Conservation (phyloP, 805 yeast species). For the Yarrowia keelungensis region DNA sequence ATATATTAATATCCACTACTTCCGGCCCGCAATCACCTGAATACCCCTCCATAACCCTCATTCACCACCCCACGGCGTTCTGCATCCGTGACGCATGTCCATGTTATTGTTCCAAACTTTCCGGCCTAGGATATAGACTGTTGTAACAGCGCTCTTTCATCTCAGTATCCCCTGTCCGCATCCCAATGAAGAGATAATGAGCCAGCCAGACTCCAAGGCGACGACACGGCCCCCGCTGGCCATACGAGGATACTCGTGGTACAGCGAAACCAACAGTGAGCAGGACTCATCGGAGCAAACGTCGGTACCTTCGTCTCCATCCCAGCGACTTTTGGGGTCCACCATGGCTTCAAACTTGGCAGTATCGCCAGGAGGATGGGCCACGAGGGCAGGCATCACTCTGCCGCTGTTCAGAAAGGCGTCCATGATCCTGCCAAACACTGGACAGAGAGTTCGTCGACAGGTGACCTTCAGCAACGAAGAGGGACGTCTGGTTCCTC, state of each 20-base stretch:
- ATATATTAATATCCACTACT: too few relatives aligned
- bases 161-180: not conserved
- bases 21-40: not conserved
- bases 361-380: constrained; percentile 23
- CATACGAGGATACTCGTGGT: constrained; percentile 31
- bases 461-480: constrained; percentile 26
- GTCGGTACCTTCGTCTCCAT: constrained; percentile 13
- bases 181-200: constrained; percentile 17
- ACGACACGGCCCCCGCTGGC: constrained; percentile 14
- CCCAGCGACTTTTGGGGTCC: constrained; percentile 27
- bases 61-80: not conserved
- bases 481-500: constrained; percentile 12
- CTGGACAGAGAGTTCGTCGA: constrained; percentile 49
- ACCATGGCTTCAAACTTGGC: not conserved
- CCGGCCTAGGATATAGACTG: not conserved
- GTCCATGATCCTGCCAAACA: constrained; percentile 56
- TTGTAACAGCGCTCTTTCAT: not conserved
- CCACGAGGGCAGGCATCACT: constrained; percentile 33
- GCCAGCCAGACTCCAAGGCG: constrained; percentile 24
- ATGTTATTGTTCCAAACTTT: constrained; percentile 35
- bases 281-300: constrained; percentile 25
- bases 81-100: constrained; percentile 6
- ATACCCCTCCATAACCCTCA: not conserved
- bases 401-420: constrained; percentile 42
- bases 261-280: constrained; percentile 21